Percentiles rank a stretch among this genome's conserved stretches.
Conservation (phyloP, 805 yeast species). For the Kuraishia cidri region DNA sequence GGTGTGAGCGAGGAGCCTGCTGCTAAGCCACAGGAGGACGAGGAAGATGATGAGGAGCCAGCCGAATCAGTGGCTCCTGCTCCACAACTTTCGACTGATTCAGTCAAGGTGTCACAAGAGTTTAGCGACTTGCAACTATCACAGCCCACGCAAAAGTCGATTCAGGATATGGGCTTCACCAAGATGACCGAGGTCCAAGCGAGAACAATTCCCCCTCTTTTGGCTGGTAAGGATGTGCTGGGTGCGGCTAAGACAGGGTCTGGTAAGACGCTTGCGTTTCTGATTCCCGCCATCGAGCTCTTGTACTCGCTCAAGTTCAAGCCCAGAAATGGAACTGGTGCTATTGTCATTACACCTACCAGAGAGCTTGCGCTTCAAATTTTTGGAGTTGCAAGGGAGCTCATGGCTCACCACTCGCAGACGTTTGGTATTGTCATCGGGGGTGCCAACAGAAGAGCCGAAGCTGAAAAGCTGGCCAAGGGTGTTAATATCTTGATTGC, state of each 20-base stretch:
- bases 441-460: slow-evolving; percentile 96
- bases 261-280: slow-evolving; percentile 93
- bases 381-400: slow-evolving; percentile 94
- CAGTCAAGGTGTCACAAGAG: slow-evolving; percentile 15
- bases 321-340: slow-evolving; percentile 98
- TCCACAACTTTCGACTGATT: too few relatives aligned
- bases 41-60: slow-evolving; percentile 13
- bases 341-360: slow-evolving; percentile 91
- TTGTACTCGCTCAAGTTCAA: slow-evolving; percentile 85
- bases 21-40: slow-evolving; percentile 9
- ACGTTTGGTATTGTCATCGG: slow-evolving; percentile 97
- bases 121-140: slow-evolving; percentile 59
- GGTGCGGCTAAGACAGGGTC: slow-evolving; percentile 99
- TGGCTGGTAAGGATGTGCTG: slow-evolving; percentile 94
- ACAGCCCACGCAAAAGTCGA: slow-evolving; percentile 73
- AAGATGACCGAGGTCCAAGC: slow-evolving; percentile 94
- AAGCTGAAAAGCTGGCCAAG: slow-evolving; percentile 87
- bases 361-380: slow-evolving; percentile 97
- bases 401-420: slow-evolving; percentile 85
- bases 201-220: slow-evolving; percentile 89
- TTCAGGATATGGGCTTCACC: slow-evolving; percentile 81
- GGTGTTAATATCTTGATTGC: slow-evolving; percentile 95
- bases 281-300: slow-evolving; percentile 92
- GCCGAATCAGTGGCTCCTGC: too few relatives aligned
- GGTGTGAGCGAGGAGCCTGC: slow-evolving; percentile 33